Evolutionary conservation across 345 rosid species (phyloP), one percentile per base, ranked within the genome.

Genomic region (Euphorbia tirucalli): DNA sequence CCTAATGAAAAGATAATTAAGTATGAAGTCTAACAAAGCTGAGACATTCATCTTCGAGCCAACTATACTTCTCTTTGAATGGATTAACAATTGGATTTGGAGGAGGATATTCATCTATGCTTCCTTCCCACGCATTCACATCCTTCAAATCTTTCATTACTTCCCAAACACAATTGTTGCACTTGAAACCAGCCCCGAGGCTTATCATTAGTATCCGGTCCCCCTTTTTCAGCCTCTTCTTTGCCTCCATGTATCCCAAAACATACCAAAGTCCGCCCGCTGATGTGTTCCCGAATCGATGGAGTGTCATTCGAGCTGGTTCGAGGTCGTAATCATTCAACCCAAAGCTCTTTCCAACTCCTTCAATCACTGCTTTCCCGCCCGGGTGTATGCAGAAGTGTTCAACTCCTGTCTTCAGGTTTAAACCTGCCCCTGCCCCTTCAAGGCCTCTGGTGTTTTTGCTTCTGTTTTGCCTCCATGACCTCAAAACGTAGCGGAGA

Each of bases 371-470:
- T 30, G 76, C 73, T 43, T 54, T 68, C 4, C 80, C 76, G 15
- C 80, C 80, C 1, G 80, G 76, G 65, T 77, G 80, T 52, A 77
- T 55, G 43, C 80, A 77, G 70, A 77, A 71, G 39, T 77, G 80
- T n/a, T 77, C 66, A 4, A 62, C 71, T 22, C 80, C 76, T 0
- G 76, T 11, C 39, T 77, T 77, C 14, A 77, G 65, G 64, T 77
- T 77, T 2, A 77, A 15, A 11, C 55, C 58, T 60, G 56, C n/a
- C n/a, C n/a, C n/a, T n/a, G n/a, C n/a, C n/a, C n/a, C n/a, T n/a
- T 52, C 75, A 11, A 39, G 46, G 0, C 13, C 48, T 5, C 25
- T 49, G 4, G 10, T 7, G 11, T 2, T 52, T 9, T 70, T 76
- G 62, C 46, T 7, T 48, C 27, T 57, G 15, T 60, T 71, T 30